Evolutionary conservation across 1,284 basidiomycete species (phyloP), one percentile per base, ranked within the genome.

Genomic region (Hypsizygus ulmarius): DNA sequence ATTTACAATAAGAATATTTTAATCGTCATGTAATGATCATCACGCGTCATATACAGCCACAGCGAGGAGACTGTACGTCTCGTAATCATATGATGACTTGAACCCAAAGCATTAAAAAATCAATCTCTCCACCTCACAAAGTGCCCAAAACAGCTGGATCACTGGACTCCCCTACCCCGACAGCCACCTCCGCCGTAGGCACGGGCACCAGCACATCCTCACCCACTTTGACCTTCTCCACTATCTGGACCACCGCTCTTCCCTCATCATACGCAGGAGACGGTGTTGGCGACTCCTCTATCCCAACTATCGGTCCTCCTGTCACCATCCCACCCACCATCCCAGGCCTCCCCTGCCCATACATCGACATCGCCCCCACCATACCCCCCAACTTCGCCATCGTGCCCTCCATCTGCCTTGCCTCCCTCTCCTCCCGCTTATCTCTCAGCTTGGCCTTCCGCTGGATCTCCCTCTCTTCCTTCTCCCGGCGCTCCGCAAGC

Each of bases 401-500:
- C 12, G 56, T 56, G 5, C 43, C 53, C 30, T 61, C 53, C 28
- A 56, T 45, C 46, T 59, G 51, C 38, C 43, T 55, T 19, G 51
- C 56, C 35, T 64, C 63, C 32, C 51, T 47, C 30, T 52, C 50
- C 27, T 64, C 64, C 45, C 55, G 58, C 56, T 59, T 63, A 41
- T 65, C 67, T 35, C 52, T 56, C 19, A 47, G 51, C 53, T 56
- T 65, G 27, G 43, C 49, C 56, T 56, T 64, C 46, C 56, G 60
- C 45, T 59, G 59, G 42, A 56, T 56, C 47, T 65, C 64, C 41
- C 61, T 55, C 45, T 56, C 52, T 43, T 56, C 51, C 53, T 62
- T 64, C 40, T 67, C 65, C 30, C 54, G 47, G 12, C 62, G 55
- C 25, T 72, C 69, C 16, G 46, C 45, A 16, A 62, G 53, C 59